Conservation (phyloP, 2,329 filamentous ascomycete genomes). For the Beauveria asiatica region DNA sequence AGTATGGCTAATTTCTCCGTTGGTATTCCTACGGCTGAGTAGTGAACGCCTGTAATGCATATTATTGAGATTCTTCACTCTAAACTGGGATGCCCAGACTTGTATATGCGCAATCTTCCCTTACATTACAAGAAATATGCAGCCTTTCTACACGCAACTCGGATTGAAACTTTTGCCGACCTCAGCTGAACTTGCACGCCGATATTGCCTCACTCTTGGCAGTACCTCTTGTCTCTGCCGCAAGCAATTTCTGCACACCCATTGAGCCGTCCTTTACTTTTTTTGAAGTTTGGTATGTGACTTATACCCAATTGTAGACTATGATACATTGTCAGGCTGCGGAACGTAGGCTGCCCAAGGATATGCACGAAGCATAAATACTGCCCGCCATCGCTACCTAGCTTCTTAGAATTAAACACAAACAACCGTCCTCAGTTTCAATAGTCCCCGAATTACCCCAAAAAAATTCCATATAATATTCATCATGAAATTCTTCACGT, state of each 20-base stretch:
- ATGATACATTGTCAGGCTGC: neutral
- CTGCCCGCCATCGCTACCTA: neutral
- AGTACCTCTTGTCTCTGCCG: neutral
- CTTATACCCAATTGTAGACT: neutral
- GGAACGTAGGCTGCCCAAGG: neutral
- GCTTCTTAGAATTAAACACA: neutral
- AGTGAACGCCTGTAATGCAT: neutral
- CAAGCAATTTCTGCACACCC: neutral
- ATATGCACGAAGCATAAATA: neutral
- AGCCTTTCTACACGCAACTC: neutral
- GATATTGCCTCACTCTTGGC: neutral
- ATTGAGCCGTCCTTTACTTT: neutral
- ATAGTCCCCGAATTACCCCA: neutral
- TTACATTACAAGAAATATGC: neutral
- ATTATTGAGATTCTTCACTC: neutral
- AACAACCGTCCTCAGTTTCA: neutral
- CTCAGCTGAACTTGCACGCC: neutral
- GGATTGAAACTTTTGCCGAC: neutral
- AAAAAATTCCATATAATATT: too few relatives aligned
- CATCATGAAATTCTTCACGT: neutral
- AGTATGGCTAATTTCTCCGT: neutral
- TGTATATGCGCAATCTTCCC: neutral
- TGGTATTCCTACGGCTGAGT: neutral
- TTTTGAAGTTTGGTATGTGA: neutral
- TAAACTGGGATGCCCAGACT: neutral